Conservation (phyloP, 495 filamentous ascomycete species). For the Umbilicaria muhlenbergii region DNA sequence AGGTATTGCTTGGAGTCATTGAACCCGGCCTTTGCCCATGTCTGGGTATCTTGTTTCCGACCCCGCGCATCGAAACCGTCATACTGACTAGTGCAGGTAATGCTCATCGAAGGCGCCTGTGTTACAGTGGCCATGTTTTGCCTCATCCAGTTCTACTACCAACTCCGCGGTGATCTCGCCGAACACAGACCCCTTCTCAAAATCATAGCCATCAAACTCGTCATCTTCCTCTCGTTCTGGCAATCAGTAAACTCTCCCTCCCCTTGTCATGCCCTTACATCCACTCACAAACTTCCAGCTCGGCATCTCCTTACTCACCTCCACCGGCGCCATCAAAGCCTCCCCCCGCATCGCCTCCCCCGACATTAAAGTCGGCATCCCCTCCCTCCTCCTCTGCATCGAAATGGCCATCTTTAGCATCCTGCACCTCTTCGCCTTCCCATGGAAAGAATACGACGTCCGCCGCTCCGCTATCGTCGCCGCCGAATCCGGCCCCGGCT, state of each 20-base stretch:
- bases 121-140: slow-evolving; percentile 88
- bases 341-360: slow-evolving; percentile 45
- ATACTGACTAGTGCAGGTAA: slow-evolving; percentile 27
- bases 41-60: slow-evolving; percentile 42
- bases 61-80: slow-evolving; percentile 5
- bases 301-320: slow-evolving; percentile 54
- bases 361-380: slow-evolving; percentile 71
- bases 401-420: slow-evolving; percentile 78
- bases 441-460: slow-evolving; percentile 49
- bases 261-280: neutral
- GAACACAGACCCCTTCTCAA: slow-evolving; percentile 66
- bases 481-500: slow-evolving; percentile 29
- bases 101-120: slow-evolving; percentile 52
- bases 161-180: slow-evolving; percentile 52
- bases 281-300: slow-evolving; percentile 22
- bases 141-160: slow-evolving; percentile 78
- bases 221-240: slow-evolving; percentile 94
- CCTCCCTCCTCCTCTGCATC: slow-evolving; percentile 61
- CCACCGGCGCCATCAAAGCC: slow-evolving; percentile 42
- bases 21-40: slow-evolving; percentile 61
- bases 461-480: slow-evolving; percentile 15
- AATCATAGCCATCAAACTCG: slow-evolving; percentile 76
- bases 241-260: slow-evolving; percentile 38
- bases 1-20: slow-evolving; percentile 68
- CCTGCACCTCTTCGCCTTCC: slow-evolving; percentile 72